Percentiles rank a stretch among this genome's conserved stretches.
Evolutionary conservation across 2,329 filamentous ascomycete species (phyloP).

Genomic region (Beauveria australis): DNA sequence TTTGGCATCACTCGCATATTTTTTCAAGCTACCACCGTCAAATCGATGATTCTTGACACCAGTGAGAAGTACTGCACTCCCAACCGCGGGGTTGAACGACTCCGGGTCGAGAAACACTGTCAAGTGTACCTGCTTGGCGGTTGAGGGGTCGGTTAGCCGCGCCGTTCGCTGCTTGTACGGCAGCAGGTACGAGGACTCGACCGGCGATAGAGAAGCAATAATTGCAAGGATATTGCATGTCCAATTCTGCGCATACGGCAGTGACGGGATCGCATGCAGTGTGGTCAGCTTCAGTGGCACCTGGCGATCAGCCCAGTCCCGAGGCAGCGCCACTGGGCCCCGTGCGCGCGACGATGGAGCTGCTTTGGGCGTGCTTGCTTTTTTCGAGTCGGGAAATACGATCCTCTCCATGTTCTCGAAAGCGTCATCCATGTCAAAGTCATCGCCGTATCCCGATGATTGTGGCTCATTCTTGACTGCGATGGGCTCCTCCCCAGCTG

Average conservation of each 20-base stretch:
- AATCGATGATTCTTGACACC: conserved; percentile 52
- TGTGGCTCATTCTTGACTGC: not conserved
- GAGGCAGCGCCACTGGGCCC: conserved; percentile 28
- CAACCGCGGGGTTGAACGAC: conserved; percentile 36
- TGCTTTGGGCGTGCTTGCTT: conserved; percentile 11
- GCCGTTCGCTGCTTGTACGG: conserved; percentile 45
- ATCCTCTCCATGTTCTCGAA: conserved; percentile 31
- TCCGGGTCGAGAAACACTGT: conserved; percentile 48
- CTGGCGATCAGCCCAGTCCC: conserved; percentile 32
- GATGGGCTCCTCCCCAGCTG: not conserved
- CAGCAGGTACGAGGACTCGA: conserved; percentile 41
- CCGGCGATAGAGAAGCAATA: conserved; percentile 36
- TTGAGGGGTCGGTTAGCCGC: conserved; percentile 43
- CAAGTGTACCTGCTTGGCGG: conserved; percentile 42
- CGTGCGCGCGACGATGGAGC: not conserved
- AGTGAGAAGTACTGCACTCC: conserved; percentile 41
- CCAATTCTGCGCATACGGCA: conserved; percentile 52
- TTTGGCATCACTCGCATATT: conserved; percentile 33
- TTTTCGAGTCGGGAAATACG: conserved; percentile 18
- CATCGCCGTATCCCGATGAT: conserved; percentile 5
- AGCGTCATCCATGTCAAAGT: conserved; percentile 24
- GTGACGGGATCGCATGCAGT: conserved; percentile 39
- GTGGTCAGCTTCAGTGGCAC: conserved; percentile 43
- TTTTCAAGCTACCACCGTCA: conserved; percentile 38
- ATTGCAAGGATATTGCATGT: conserved; percentile 46